Evolutionary conservation across 2,329 filamentous ascomycete genomes (phyloP), one percentile per base, ranked within the genome.

Genomic region (Arachnomyces sp.): DNA sequence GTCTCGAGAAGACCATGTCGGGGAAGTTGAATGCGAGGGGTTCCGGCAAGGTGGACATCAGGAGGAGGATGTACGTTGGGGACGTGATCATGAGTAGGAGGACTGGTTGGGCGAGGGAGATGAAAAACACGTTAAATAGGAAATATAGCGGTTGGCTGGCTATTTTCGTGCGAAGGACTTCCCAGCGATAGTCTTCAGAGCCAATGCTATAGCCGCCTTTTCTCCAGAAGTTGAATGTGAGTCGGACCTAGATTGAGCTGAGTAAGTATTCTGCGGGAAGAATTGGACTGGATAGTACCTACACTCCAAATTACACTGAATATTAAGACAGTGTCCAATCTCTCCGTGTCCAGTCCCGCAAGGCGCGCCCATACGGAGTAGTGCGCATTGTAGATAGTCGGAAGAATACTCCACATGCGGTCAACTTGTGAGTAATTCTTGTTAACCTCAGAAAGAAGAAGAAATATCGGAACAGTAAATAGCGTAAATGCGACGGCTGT

Each of bases 401-500:
- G 92, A 37, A 98, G 67, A 45, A 98, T 72, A 57, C 86, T 92
- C 92, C 92, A 98, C 52, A 83, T 68, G 36, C 92, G 80, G 62
- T 98, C 92, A 31, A 98, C 82, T 65, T 98, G 92, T n/a, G 89
- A 95, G 62, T 89, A 95, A 63, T 98, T 98, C 55, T 76, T 77
- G 66, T 93, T 96, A 67, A 87, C 65, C 63, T 96, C 90, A 1
- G 88, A 86, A 4, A 80, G 69, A 25, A 90, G 56, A 16, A 95
- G 68, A 53, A 93, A 84, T 18, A 92, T 55, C 4, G 74, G 74
- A 1, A 79, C 79, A n/a, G 94, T 62, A 31, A 79, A 72, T 13
- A 94, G 52, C 2, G 85, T 83, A 39, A 86, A 75, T 0, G 78
- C 82, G 48, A 93, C 73, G 2, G 78, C 84, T 1, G 78, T 80